Base-by-base conservation (phyloP, 2,329 filamentous ascomycete species). In the Cladosporium sp. region DNA sequence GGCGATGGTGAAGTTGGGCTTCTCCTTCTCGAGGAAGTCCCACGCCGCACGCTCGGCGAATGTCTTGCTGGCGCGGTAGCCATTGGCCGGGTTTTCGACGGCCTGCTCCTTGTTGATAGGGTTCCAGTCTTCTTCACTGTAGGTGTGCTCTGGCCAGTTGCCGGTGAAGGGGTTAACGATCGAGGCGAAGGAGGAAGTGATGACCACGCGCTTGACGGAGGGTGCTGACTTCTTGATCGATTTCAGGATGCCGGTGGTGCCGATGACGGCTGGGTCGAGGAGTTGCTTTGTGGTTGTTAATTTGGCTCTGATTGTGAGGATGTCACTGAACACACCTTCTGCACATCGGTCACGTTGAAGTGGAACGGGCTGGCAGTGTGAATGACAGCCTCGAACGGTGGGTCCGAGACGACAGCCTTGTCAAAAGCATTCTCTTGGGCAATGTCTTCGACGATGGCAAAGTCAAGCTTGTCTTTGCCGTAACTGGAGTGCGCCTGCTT, bases 311-410 rank as follows among this genome's bases (percentile, higher is more conserved):
- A 46, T 28, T 35, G 6, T 16, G 12, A 50, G 23, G 8, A 16
- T 16, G 2, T 5, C 21, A 23, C 1, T 23, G 11, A 31, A 21
- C 64, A 10, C 26, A 67, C 80, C 72, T 89, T 87, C 68, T 94
- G 83, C 21, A 91, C 88, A 69, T 89, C 85, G 40, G 91, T 88
- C 64, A 95, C 87, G 37, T 89, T 89, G 74, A 88, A 85, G 71
- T 91, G 88, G 80, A 91, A 93, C 0, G 91, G 91, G 37, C 86
- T 89, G 2, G 90, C 89, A 6, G 89, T 91, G 75, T 92, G 89
- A 61, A 92, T 83, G 58, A 94, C 89, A 55, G 85, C 88, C 71
- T 91, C 88, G 68, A 94, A 91, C 0, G 87, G 85, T 18, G 86
- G 86, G 64, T 85, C 81, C 18, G 85, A 87, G 68, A 86, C 80